phyloP scores from a whole-genome alignment of 2,329 filamentous ascomycete genomes.

The Coleophoma eucalyptorum region DNA sequence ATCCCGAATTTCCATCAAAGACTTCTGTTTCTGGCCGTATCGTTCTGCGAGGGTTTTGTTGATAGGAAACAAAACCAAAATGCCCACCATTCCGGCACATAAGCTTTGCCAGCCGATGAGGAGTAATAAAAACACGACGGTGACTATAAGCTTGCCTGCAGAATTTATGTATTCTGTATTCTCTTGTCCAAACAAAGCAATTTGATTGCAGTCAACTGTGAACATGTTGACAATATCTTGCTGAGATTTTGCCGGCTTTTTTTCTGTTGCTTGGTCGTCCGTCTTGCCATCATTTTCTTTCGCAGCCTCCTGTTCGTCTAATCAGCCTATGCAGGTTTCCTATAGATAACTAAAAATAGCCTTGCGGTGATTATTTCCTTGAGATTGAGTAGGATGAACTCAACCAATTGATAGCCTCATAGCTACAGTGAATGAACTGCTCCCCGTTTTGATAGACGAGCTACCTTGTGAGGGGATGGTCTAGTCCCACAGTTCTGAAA shows the following conservation, averaged over 20 bases:
- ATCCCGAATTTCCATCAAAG: conserved; percentile 70
- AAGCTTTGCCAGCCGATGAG: conserved; percentile 69
- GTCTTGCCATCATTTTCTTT: neutral
- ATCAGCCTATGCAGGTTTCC: too few relatives aligned
- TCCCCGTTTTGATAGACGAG: too few relatives aligned
- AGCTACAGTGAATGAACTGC: too few relatives aligned
- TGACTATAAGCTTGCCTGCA: conserved; percentile 57
- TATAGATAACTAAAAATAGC: too few relatives aligned
- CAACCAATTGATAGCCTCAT: too few relatives aligned
- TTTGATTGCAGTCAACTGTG: conserved; percentile 65
- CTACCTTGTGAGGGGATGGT: too few relatives aligned
- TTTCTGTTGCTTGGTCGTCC: neutral
- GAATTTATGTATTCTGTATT: conserved; percentile 60
- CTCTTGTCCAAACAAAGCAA: conserved; percentile 60
- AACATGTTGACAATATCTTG: conserved; percentile 74
- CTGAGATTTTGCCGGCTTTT: conserved; percentile 38
- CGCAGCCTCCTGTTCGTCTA: too few relatives aligned
- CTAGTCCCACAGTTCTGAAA: too few relatives aligned
- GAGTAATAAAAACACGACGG: conserved; percentile 59
- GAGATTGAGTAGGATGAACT: too few relatives aligned
- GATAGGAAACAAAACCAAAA: conserved; percentile 58
- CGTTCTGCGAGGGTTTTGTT: conserved; percentile 62
- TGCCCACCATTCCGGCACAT: conserved; percentile 58
- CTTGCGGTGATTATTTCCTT: too few relatives aligned
- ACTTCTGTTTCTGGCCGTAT: conserved; percentile 60